Conservation (phyloP, 2,329 filamentous ascomycete genomes). For the Colletotrichum eremochloae region DNA sequence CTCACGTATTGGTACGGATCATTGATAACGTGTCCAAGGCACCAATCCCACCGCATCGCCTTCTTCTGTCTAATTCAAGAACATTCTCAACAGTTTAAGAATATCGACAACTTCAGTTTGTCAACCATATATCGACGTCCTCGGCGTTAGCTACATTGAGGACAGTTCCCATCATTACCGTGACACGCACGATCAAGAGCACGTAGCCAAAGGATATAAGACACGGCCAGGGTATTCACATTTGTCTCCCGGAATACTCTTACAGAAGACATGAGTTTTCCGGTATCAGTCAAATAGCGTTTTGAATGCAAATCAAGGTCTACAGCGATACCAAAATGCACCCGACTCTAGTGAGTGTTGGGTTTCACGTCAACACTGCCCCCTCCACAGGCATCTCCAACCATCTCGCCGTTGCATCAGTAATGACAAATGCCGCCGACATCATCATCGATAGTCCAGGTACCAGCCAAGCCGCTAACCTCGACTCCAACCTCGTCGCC, state of each 20-base stretch:
- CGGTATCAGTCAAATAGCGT: too few species aligned
- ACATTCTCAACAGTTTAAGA: background rate
- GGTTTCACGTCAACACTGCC: conserved; percentile 21
- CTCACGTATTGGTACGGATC: background rate
- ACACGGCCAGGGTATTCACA: too few species aligned
- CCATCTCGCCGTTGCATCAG: conserved; percentile 46
- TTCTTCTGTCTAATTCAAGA: background rate
- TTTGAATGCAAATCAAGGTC: background rate
- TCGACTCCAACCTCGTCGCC: conserved; percentile 60
- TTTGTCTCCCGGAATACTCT: too few species aligned
- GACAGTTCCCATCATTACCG: background rate
- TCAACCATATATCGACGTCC: background rate
- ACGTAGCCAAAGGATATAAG: background rate
- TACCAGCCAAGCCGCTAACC: conserved; percentile 79
- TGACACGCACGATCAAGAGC: background rate
- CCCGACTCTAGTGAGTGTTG: conserved; percentile 3
- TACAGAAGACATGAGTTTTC: too few species aligned
- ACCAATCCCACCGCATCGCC: background rate
- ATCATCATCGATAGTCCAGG: conserved; percentile 89
- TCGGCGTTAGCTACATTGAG: background rate
- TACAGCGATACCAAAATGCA: background rate
- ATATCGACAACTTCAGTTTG: background rate
- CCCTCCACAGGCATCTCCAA: background rate
- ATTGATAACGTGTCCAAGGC: background rate
- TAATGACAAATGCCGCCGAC: conserved; percentile 75